A percentile compares a stretch with the other conserved stretches of the same genome.
These are phyloP conservation scores for Aspergillaceae sp. DNA, from an alignment of 2,329 filamentous ascomycete genomes.

Conservation along the genomic window DNA sequence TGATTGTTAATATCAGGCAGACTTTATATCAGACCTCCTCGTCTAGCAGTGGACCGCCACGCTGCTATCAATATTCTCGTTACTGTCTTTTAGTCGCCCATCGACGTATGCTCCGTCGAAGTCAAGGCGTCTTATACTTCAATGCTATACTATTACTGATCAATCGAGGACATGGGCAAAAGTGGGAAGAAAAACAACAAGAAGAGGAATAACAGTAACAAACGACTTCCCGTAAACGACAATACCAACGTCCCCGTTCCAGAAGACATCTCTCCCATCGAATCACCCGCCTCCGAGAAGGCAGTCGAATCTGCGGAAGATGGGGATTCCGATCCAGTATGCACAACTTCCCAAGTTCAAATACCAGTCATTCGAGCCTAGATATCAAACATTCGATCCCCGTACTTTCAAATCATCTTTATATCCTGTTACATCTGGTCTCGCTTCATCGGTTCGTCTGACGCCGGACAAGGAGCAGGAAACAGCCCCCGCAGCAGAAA, in stretches of 20 bases:
- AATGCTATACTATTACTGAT: constrained; percentile 22
- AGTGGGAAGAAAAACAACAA: constrained; percentile 28
- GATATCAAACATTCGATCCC: constrained; percentile 38
- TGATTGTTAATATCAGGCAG: constrained; percentile 7
- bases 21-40: constrained; percentile 19
- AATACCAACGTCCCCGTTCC: constrained; percentile 14
- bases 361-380: constrained; percentile 35
- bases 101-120: constrained; percentile 7
- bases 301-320: constrained; percentile 26
- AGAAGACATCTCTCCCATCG: constrained; percentile 11
- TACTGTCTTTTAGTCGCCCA: constrained; percentile 10
- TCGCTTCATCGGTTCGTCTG: constrained; percentile 21
- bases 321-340: constrained; percentile 34
- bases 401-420: constrained; percentile 28
- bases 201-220: constrained; percentile 23
- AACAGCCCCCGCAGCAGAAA: constrained; percentile 20
- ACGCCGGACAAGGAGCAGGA: constrained; percentile 30
- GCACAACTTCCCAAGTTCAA: constrained; percentile 35
- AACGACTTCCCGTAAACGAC: constrained; percentile 19
- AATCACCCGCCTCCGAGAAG: constrained; percentile 17
- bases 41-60: constrained; percentile 6
- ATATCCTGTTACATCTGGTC: constrained; percentile 25
- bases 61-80: background rate
- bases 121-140: constrained; percentile 7
- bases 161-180: constrained; percentile 30